Conservation (phyloP, 2,329 filamentous ascomycete species). For the Lecanicillium sp. region DNA sequence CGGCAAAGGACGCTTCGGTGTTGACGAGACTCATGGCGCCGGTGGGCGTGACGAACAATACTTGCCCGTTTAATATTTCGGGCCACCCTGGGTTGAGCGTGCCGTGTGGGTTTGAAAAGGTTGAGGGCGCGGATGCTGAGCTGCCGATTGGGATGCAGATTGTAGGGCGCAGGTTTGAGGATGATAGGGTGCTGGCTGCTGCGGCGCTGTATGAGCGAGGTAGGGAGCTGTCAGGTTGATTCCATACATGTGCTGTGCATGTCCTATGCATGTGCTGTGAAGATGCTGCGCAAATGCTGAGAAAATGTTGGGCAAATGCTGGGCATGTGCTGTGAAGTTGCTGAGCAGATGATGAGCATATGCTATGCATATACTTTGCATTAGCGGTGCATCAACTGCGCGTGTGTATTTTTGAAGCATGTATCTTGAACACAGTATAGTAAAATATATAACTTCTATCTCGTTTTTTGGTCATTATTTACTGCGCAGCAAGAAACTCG, state of each 20-base stretch:
- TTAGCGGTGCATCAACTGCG: too few species aligned
- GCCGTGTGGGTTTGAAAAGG: conserved; percentile 24
- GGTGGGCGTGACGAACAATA: conserved; percentile 37
- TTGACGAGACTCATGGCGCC: conserved; percentile 33
- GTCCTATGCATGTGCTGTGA: too few species aligned
- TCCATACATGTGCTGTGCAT: too few species aligned
- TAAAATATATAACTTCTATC: too few species aligned
- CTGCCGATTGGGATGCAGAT: conserved; percentile 24
- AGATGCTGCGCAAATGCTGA: too few species aligned
- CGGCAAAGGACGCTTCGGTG: conserved; percentile 11
- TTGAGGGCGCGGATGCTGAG: conserved; percentile 7
- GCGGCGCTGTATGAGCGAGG: conserved; percentile 18
- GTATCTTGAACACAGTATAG: too few species aligned
- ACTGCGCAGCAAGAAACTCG: conserved; percentile 15
- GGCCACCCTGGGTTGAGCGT: conserved; percentile 41
- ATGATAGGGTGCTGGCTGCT: conserved; percentile 16
- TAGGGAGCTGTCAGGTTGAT: conserved; percentile 3
- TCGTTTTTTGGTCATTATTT: too few species aligned
- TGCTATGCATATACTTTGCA: too few species aligned
- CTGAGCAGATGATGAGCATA: too few species aligned
- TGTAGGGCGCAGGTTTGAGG: conserved; percentile 19
- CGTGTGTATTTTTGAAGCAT: too few species aligned
- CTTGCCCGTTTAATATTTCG: conserved; percentile 40
- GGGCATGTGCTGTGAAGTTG: too few species aligned
- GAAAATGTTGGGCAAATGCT: too few species aligned